phyloP scores from a whole-genome alignment of 2,329 filamentous ascomycete genomes.

The Fusarium bulbicola region DNA sequence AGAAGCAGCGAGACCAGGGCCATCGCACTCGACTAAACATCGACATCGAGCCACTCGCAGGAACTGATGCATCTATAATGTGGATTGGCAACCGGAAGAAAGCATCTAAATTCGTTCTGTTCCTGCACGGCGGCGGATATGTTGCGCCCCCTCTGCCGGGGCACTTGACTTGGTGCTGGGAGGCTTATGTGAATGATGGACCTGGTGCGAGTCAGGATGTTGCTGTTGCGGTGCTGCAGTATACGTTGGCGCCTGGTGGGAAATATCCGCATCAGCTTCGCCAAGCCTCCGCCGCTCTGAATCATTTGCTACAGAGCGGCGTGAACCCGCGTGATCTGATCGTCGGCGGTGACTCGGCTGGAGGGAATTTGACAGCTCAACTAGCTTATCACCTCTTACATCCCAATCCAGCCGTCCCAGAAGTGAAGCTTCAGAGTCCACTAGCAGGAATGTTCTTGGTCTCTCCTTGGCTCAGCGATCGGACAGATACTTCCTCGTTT shows the following conservation, averaged over 20 bases:
- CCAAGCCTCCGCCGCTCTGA: not conserved
- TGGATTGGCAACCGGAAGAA: not conserved
- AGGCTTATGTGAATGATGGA: not conserved
- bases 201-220: not conserved
- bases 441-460: not conserved
- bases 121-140: not conserved
- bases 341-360: not conserved
- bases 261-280: not conserved
- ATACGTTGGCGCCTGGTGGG: not conserved
- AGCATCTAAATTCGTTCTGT: not conserved
- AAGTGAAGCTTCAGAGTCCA: not conserved
- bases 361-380: not conserved
- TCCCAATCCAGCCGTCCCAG: fast-evolving
- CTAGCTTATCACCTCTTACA: not conserved
- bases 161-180: not conserved
- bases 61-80: not conserved
- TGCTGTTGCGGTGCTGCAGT: not conserved
- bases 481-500: not conserved
- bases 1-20: not conserved
- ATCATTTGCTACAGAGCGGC: not conserved
- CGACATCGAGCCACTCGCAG: not conserved
- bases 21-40: not conserved
- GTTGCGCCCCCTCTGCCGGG: not conserved
- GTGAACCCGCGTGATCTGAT: not conserved
- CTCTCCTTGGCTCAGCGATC: not conserved